A percentile compares a stretch with the other conserved stretches of the same genome.
These are phyloP conservation scores for Suillus paluster DNA, from an alignment of 768 basidiomycete species.

Conservation along the genomic window DNA sequence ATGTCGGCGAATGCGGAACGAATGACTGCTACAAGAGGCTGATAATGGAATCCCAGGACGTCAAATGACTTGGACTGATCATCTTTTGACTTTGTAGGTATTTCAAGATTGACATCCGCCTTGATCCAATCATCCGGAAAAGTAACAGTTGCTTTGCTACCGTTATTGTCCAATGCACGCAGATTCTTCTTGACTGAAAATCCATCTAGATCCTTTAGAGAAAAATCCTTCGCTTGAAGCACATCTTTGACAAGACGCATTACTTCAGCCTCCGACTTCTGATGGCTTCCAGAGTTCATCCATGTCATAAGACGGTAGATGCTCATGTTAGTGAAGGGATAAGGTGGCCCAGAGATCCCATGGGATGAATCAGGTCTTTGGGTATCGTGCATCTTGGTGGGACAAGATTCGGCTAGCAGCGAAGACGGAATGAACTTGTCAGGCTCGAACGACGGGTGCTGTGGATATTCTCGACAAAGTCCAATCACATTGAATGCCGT, in stretches of 20 bases:
- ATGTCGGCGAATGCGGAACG: neutral
- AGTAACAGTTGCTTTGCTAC: too few species aligned
- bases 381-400: too few species aligned
- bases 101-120: neutral
- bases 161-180: too few species aligned
- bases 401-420: too few species aligned
- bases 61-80: neutral
- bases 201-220: conserved; percentile 1
- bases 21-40: conserved; percentile 17
- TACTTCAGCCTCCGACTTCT: conserved; percentile 8
- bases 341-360: conserved; percentile 1
- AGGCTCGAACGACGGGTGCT: too few species aligned
- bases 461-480: too few species aligned
- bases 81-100: neutral
- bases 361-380: too few species aligned
- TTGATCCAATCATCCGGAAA: neutral
- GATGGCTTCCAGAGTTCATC: conserved; percentile 3
- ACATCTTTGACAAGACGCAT: conserved; percentile 8
- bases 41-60: conserved; percentile 19
- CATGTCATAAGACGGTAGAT: conserved; percentile 12
- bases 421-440: too few species aligned
- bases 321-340: conserved; percentile 11
- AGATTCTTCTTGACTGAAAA: too few species aligned
- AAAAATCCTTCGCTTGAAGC: conserved; percentile 8
- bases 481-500: too few species aligned